These are phyloP conservation scores for Kodamaea sp. DNA, from an alignment of 1,139 yeast species.

Conservation along the genomic window DNA sequence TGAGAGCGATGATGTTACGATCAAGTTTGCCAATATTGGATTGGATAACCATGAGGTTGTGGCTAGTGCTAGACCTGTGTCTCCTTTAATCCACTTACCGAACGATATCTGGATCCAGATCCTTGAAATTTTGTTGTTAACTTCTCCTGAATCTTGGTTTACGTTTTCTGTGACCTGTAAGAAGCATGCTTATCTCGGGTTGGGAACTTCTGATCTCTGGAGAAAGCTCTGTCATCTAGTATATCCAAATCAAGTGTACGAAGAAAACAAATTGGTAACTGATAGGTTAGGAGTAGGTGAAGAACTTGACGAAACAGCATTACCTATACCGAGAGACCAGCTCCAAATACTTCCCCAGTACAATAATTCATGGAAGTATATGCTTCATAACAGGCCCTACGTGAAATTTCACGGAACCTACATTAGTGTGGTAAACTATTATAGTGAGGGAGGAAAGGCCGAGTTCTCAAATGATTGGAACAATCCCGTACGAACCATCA, in stretches of 20 bases:
- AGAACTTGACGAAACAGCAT: slow-evolving; percentile 23
- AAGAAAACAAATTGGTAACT: slow-evolving; percentile 32
- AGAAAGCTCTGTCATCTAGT: slow-evolving; percentile 53
- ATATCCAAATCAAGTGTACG: slow-evolving; percentile 59
- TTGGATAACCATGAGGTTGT: slow-evolving; percentile 24
- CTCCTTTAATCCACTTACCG: slow-evolving; percentile 59
- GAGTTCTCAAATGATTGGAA: slow-evolving; percentile 70
- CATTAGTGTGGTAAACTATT: slow-evolving; percentile 80
- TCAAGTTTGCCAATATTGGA: slow-evolving; percentile 35
- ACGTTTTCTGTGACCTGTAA: slow-evolving; percentile 63
- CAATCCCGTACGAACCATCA: slow-evolving; percentile 78
- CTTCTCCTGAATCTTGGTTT: slow-evolving; percentile 68
- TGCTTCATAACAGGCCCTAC: slow-evolving; percentile 60
- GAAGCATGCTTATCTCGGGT: slow-evolving; percentile 62
- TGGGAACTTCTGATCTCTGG: slow-evolving; percentile 58
- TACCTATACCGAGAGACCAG: slow-evolving; percentile 47
- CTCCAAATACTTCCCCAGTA: slow-evolving; percentile 46
- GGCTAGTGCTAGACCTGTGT: slow-evolving; percentile 43
- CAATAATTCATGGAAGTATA: slow-evolving; percentile 53
- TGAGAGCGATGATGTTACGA: slow-evolving; percentile 23
- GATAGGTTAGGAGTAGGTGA: slow-evolving; percentile 10
- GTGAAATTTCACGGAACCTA: slow-evolving; percentile 81
- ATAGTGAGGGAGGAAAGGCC: slow-evolving; percentile 73
- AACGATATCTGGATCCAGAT: slow-evolving; percentile 63
- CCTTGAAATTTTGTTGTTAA: slow-evolving; percentile 50